Conservation (phyloP, 2,329 filamentous ascomycete genomes). For the Aspergillus vadensis region DNA sequence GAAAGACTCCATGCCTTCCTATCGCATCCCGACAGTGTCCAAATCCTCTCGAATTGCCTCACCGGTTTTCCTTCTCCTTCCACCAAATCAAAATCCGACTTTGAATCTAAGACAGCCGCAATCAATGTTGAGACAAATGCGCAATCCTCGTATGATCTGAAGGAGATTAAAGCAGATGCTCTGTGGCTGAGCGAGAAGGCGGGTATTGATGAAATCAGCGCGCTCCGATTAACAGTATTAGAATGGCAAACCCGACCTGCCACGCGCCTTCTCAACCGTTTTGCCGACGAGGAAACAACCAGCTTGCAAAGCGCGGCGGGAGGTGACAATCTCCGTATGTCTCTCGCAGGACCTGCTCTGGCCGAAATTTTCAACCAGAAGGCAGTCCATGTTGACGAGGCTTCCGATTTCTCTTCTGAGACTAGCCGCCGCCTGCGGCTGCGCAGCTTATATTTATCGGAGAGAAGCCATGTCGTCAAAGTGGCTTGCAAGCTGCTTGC, state of each 20-base stretch:
- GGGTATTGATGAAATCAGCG: conserved; percentile 76
- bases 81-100: conserved; percentile 66
- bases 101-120: conserved; percentile 82
- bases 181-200: conserved; percentile 81
- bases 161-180: conserved; percentile 80
- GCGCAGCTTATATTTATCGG: conserved; percentile 69
- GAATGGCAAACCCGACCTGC: conserved; percentile 82
- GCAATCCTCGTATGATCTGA: conserved; percentile 69
- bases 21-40: conserved; percentile 66
- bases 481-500: conserved; percentile 56
- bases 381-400: conserved; percentile 28
- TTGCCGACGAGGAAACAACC: conserved; percentile 75
- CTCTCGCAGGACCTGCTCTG: conserved; percentile 47
- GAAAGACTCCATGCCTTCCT: conserved; percentile 69
- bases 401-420: conserved; percentile 60
- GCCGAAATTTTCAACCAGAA: conserved; percentile 38
- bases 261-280: conserved; percentile 68
- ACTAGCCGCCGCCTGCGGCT: conserved; percentile 67
- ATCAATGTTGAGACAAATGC: conserved; percentile 76
- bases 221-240: conserved; percentile 75
- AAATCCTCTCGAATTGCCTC: conserved; percentile 68
- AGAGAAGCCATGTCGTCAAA: conserved; percentile 69
- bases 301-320: conserved; percentile 75
- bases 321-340: conserved; percentile 63
- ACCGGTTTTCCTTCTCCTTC: conserved; percentile 67